Percentiles rank a stretch among this genome's conserved stretches.
phyloP scores from a whole-genome alignment of 2,329 filamentous ascomycete genomes.

The Exophiala alcalophila region DNA sequence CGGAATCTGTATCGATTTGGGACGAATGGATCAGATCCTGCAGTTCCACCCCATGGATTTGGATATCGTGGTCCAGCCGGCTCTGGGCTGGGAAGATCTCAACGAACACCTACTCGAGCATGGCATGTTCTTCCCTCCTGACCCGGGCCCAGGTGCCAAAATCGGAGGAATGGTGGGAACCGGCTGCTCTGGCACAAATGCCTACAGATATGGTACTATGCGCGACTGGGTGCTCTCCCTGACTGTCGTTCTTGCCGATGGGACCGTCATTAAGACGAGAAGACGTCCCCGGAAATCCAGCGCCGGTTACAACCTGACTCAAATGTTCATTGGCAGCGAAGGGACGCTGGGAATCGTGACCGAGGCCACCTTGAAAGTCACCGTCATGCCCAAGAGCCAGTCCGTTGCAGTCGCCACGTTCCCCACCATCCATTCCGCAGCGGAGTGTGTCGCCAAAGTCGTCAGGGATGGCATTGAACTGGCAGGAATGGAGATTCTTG shows the following conservation, averaged over 20 bases:
- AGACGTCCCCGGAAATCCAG: slow-evolving; percentile 86
- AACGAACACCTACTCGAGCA: slow-evolving; percentile 73
- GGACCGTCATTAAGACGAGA: slow-evolving; percentile 83
- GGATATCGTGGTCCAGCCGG: slow-evolving; percentile 74
- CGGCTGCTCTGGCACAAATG: slow-evolving; percentile 70
- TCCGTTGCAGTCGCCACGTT: slow-evolving; percentile 76
- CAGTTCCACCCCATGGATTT: slow-evolving; percentile 73
- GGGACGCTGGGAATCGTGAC: slow-evolving; percentile 89
- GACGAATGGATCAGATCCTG: slow-evolving; percentile 77
- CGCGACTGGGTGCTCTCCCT: slow-evolving; percentile 85
- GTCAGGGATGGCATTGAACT: slow-evolving; percentile 79
- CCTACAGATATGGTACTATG: slow-evolving; percentile 92
- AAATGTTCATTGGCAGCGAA: slow-evolving; percentile 85
- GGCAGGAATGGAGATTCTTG: slow-evolving; percentile 87
- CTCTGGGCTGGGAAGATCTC: slow-evolving; percentile 79
- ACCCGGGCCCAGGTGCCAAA: slow-evolving; percentile 86
- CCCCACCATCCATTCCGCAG: slow-evolving; percentile 64
- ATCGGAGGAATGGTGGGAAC: slow-evolving; percentile 69
- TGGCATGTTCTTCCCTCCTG: slow-evolving; percentile 86
- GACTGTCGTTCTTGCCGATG: slow-evolving; percentile 86
- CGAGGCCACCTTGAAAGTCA: slow-evolving; percentile 84
- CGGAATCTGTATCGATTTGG: slow-evolving; percentile 83
- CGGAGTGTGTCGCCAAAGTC: slow-evolving; percentile 74
- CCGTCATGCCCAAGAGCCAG: slow-evolving; percentile 73
- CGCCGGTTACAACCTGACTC: slow-evolving; percentile 87